Percentiles rank a stretch among this genome's conserved stretches.
Evolutionary conservation across 2,329 filamentous ascomycete genomes (phyloP).

Genomic region (Aspergillus sp.): DNA sequence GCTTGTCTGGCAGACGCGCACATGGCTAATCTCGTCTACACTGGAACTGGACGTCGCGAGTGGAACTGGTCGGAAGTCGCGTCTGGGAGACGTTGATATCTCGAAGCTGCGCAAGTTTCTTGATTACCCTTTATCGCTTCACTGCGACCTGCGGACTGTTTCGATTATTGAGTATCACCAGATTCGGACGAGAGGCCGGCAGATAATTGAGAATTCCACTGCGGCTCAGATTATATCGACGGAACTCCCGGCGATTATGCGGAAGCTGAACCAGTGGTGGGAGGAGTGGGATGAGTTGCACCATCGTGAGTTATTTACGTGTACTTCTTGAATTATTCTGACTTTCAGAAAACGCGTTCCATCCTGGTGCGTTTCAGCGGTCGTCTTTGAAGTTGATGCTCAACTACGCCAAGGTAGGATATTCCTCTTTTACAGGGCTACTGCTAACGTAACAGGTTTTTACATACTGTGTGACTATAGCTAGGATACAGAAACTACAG

Average conservation of each 20-base stretch:
- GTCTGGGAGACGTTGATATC: constrained; percentile 34
- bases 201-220: constrained; percentile 29
- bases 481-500: constrained; percentile 36
- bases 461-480: constrained; percentile 31
- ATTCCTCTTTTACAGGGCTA: no score
- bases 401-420: constrained; percentile 26
- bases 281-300: constrained; percentile 37
- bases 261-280: constrained; percentile 33
- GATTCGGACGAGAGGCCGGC: constrained; percentile 32
- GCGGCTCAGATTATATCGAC: constrained; percentile 26
- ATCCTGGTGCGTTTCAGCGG: constrained; percentile 36
- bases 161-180: constrained; percentile 38
- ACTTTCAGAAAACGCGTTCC: constrained; percentile 34
- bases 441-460: constrained; percentile 21
- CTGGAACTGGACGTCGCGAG: constrained; percentile 36
- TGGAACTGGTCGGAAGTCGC: constrained; percentile 36
- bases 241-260: constrained; percentile 34
- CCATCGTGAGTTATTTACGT: constrained; percentile 22
- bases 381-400: constrained; percentile 36
- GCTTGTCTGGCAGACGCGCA: constrained; percentile 36
- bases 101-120: constrained; percentile 34
- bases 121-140: constrained; percentile 36
- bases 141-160: constrained; percentile 35
- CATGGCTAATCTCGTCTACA: constrained; percentile 37
- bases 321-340: not conserved